Base-by-base conservation (phyloP, 2,329 filamentous ascomycete species). In the Leptoxyphium fumago region DNA sequence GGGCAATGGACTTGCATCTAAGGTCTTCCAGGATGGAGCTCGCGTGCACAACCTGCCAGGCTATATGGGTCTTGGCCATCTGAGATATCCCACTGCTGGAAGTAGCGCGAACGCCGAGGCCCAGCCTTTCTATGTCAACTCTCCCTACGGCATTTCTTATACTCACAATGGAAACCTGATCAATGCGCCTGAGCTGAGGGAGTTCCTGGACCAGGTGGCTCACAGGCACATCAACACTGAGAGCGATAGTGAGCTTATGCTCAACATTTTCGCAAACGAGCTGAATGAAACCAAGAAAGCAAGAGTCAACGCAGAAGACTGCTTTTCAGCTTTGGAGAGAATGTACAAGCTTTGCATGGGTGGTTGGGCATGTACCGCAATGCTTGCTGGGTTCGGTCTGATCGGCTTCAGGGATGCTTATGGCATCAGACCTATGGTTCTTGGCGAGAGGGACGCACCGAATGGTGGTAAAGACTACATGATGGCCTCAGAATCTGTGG, bases 101-200 rank as follows among this genome's bases (percentile, higher is more conserved):
- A 91, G 80, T 61, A 84, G 81, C 52, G 77, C 77, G 46, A 89
- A 85, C 57, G 80, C 85, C 7, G 86, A 94, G 64, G 84, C 85
- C 10, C 87, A 94, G 64, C 88, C 88, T 0, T 94, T 95, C 64
- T 94, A 91, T 60, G 85, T 91, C 55, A 94, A 94, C 68, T 71
- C 68, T 49, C 85, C 84, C 1, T 91, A 86, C 59, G 86, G 86
- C 40, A 82, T 93, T 54, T 83, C 75, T 56, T 75, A 91, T 60
- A 75, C 80, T 17, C 81, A 91, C 65, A 94, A 94, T 58, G 87
- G 88, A 47, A 94, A 94, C 64, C 71, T 94, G 40, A 84, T 93
- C 68, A 86, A 93, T 58, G 77, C 80, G 5, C 71, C 72, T 2
- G 78, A 83, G 43, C 69, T 93, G 40, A 77, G 75, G 60, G 65